Base-by-base conservation (phyloP, 1,139 yeast species). In the Hemisphaericaspora subhashii region DNA sequence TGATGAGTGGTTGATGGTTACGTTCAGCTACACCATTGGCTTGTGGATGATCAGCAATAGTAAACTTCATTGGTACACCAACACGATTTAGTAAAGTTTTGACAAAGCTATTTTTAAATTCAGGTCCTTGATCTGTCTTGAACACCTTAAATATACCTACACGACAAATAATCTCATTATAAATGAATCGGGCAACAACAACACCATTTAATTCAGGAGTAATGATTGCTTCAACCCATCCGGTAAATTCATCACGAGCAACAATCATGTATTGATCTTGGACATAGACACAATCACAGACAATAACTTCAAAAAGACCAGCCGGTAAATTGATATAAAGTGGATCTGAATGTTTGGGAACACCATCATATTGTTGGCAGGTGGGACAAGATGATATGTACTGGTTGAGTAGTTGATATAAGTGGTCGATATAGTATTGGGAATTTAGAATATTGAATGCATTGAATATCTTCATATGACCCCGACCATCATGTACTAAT, bases 31-130 rank as follows among this genome's bases (percentile, higher is more conserved):
- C 9, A 6, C 33, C 33, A 30, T 30, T 30, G 4, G n/a, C 25
- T 21, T 30, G 33, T 3, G 33, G 25, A 20, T 30, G 33, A 20
- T 20, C n/a, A n/a, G n/a, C n/a, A n/a, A n/a, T n/a, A n/a, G n/a
- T n/a, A n/a, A n/a, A n/a, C n/a, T n/a, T n/a, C n/a, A n/a, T n/a
- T n/a, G n/a, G n/a, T n/a, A n/a, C n/a, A n/a, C n/a, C n/a, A n/a
- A n/a, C n/a, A n/a, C n/a, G n/a, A n/a, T n/a, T n/a, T n/a, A n/a
- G n/a, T n/a, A n/a, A n/a, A n/a, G n/a, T n/a, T n/a, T n/a, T n/a
- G n/a, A 21, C 23, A 21, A 21, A 21, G 11, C 11, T 11, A 21
- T 21, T 21, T 3, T 11, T 21, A 21, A 21, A 21, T 11, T 21
- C 23, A 9, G 23, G 11, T 9, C 23, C 23, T 21, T 4, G 23